Evolutionary conservation across 192 early-diverging fungal species (phyloP), one percentile per base, ranked within the genome.

Genomic region (Podila epigama): DNA sequence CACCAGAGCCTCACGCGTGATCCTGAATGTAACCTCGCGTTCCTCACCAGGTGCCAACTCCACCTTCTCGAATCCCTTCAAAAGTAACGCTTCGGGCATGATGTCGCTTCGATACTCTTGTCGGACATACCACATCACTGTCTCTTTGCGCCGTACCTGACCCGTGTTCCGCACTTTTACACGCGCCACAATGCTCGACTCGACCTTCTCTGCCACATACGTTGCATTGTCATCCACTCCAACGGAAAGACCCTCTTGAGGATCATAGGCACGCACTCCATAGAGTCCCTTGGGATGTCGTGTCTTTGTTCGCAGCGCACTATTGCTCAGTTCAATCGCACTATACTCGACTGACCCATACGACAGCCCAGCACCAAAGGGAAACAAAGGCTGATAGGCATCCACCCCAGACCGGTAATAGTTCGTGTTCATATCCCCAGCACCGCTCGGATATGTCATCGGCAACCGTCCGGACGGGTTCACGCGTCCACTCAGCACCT

Each of bases 391-490:
- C 12, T 81, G 66, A 58, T 88, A 89, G 4, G 62, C 31, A 37
- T 82, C 79, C 27, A 71, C 57, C 1, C 75, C 66, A 4, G 68
- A 61, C 15, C 75, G 64, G 35, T 78, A 81, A 39, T 81, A 81
- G 48, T 69, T 81, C 7, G 80, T 50, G 9, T 40, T 58, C 64
- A 81, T 61, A 60, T 86, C 83, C 15, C 61, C 53, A 31, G 82
- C 70, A 71, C 83, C 60, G 13, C 70, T 72, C 1, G 88, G 89
- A 66, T 87, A 91, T 9, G 88, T 86, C 59, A 87, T 81, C 4
- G 89, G 88, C 50, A 84, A 69, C 0, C 85, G 79, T 32, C 88
- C 89, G 5, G 83, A 85, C 0, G 89, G 89, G 61, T 86, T 87
- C 60, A 79, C 68, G 22, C 68, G 39, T 22, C 89, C 89, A 36